phyloP scores from a whole-genome alignment of 495 filamentous ascomycete species.

The Trichoderma reesei region DNA sequence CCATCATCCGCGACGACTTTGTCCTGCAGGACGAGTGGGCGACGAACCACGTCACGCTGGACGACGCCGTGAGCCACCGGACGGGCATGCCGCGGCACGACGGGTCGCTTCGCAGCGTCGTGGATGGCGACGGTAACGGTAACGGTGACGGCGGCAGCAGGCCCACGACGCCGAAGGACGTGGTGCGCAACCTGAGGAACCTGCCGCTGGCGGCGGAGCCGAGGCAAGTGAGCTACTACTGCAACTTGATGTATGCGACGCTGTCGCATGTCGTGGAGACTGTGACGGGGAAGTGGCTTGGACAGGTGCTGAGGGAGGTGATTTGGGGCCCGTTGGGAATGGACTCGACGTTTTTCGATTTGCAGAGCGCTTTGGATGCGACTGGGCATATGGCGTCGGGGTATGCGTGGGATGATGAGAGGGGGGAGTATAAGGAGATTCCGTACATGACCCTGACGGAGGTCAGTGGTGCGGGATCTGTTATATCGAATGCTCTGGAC shows the following conservation, averaged over 20 bases:
- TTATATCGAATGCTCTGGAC: constrained; percentile 42
- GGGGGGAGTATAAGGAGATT: constrained; percentile 13
- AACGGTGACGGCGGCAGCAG: not conserved
- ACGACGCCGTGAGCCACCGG: constrained; percentile 43
- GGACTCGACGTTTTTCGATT: constrained; percentile 38
- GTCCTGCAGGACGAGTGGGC: constrained; percentile 33
- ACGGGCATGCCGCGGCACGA: constrained; percentile 40
- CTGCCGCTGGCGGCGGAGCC: constrained; percentile 31
- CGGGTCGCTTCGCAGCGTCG: constrained; percentile 13
- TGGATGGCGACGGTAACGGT: not conserved
- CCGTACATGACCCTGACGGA: constrained; percentile 17
- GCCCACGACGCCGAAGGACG: constrained; percentile 15
- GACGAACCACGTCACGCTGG: constrained; percentile 39
- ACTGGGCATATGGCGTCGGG: constrained; percentile 19
- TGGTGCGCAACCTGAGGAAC: constrained; percentile 33
- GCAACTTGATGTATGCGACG: constrained; percentile 43
- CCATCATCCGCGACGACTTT: constrained; percentile 46
- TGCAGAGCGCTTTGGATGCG: constrained; percentile 24
- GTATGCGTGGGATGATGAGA: constrained; percentile 22
- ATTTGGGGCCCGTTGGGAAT: constrained; percentile 44
- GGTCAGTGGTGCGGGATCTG: constrained; percentile 39
- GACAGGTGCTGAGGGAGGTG: constrained; percentile 28
- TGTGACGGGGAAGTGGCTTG: constrained; percentile 32
- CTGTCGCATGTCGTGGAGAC: constrained; percentile 34
- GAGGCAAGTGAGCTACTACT: constrained; percentile 38